Evolutionary conservation across 352 stramenopile species (phyloP), one percentile per base, ranked within the genome.

Genomic region (Globisporangium canariense): DNA sequence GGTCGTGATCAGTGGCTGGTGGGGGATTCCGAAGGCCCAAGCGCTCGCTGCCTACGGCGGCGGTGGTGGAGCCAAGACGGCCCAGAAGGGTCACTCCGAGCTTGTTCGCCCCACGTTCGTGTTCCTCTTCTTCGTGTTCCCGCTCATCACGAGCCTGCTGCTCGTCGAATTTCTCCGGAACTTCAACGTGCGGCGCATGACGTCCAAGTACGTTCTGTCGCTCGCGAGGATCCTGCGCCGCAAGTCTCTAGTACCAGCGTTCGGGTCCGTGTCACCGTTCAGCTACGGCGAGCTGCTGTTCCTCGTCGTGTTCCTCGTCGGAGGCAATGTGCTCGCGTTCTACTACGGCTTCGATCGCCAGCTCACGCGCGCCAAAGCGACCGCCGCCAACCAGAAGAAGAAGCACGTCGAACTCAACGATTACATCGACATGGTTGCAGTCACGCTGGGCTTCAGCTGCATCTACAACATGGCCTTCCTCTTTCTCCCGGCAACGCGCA

Each of bases 81-180:
- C 28, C 36, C 18, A 40, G 11, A 60, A 60, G 32, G 54, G 54
- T 3, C 54, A 60, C 25, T 60, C 28, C 22, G 73, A 90, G 60
- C 86, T 90, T 74, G 60, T 81, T 11, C 76, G 75, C 4, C 69
- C 71, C n/a, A 88, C 76, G 8, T 89, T 75, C 62, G 78, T 89
- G 41, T 67, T 74, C 43, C 64, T 91, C 11, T 74, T 80, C 25
- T 59, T 50, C 3, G 64, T 81, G 18, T 18, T 87, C 7, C 77
- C 81, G 3, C 36, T 90, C 8, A 13, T 79, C 38, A 66, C 64
- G 6, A 74, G 64, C 8, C 47, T 79, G 16, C 8, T 88, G 34
- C 58, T 88, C 8, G 62, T 83, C 30, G 70, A 84, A 18, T 73
- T 69, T 34, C 51, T 86, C 8, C 69, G 68, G 16, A 58, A 74